Conservation (phyloP, 805 yeast species). For the Yarrowia keelungensis region DNA sequence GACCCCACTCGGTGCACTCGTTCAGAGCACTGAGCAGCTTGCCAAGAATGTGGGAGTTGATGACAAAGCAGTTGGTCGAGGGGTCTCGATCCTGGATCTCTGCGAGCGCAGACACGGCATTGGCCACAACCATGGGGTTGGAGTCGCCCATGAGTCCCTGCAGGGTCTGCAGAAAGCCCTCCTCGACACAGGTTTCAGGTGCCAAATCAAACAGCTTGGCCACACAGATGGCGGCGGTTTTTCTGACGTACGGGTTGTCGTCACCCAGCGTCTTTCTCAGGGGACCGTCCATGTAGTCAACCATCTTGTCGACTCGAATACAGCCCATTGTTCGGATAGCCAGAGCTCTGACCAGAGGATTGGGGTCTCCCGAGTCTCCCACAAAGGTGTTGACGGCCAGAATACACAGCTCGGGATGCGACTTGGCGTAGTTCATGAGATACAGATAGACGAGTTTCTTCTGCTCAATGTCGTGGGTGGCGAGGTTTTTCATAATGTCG, state of each 20-base stretch:
- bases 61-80: slow-evolving; percentile 56
- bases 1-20: slow-evolving; percentile 99
- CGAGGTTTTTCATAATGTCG: slow-evolving; percentile 93
- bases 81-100: slow-evolving; percentile 79
- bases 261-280: slow-evolving; percentile 82
- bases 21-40: slow-evolving; percentile 83
- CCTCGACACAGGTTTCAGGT: slow-evolving; percentile 79
- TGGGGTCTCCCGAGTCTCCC: slow-evolving; percentile 92
- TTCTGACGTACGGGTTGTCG: slow-evolving; percentile 96
- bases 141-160: slow-evolving; percentile 76
- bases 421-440: slow-evolving; percentile 95
- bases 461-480: slow-evolving; percentile 95
- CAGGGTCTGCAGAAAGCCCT: slow-evolving; percentile 79
- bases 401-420: slow-evolving; percentile 94
- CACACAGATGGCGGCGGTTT: slow-evolving; percentile 97
- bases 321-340: slow-evolving; percentile 99
- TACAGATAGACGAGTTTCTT: slow-evolving; percentile 94
- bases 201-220: slow-evolving; percentile 91
- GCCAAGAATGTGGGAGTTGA: slow-evolving; percentile 53
- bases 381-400: slow-evolving; percentile 97
- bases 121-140: slow-evolving; percentile 97
- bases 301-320: slow-evolving; percentile 92
- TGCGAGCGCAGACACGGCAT: slow-evolving; percentile 82
- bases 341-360: slow-evolving; percentile 92
- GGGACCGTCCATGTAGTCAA: slow-evolving; percentile 93